Base-by-base conservation (phyloP, 2,329 filamentous ascomycete genomes). In the Pseudogymnoascus sp. region DNA sequence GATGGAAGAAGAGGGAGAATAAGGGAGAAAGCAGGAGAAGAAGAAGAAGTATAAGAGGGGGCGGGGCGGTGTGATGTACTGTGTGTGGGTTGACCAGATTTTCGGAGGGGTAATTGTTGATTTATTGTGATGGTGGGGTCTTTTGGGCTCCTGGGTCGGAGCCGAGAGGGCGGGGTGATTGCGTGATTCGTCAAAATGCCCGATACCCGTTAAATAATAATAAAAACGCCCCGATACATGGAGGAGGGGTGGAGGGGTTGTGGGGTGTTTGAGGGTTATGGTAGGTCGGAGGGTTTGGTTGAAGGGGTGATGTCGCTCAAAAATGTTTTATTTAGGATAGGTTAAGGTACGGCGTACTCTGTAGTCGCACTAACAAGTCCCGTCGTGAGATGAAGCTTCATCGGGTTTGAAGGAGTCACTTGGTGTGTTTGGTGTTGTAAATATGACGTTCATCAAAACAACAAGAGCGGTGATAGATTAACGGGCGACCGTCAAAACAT, bases 31-130 rank as follows among this genome's bases (percentile, higher is more conserved):
- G 61, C 60, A 62, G 41, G 64, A 61, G 62, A 35, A 61, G 50
- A 38, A 61, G 63, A 31, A 41, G 61, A 61, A 60, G 61, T 40
- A 64, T 40, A 64, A 63, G 59, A 68, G 67, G 65, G 24, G 46
- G 46, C 16, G 43, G 43, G 43, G 43, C 43, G 43, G 46, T 53
- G 24, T 16, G 46, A 53, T 28, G 62, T 63, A 65, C 63, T 65
- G 33, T 10, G 33, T 12, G 38, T 16, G 8, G 16, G 40, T 31
- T 16, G 46, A 14, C 19, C 12, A 53, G 24, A 53, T 28, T 53
- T 53, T 53, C 46, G 46, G 46, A 53, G 46, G 46, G 46, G 46
- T 53, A 53, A 53, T 53, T 53, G 46, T 28, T 53, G 37, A 40
- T 53, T 53, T 28, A 31, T 26, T 31, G 46, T 53, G 46, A 53